A percentile compares a stretch with the other conserved stretches of the same genome.
Conservation (phyloP, 75 land plant species). For the Azolla pinnata region DNA sequence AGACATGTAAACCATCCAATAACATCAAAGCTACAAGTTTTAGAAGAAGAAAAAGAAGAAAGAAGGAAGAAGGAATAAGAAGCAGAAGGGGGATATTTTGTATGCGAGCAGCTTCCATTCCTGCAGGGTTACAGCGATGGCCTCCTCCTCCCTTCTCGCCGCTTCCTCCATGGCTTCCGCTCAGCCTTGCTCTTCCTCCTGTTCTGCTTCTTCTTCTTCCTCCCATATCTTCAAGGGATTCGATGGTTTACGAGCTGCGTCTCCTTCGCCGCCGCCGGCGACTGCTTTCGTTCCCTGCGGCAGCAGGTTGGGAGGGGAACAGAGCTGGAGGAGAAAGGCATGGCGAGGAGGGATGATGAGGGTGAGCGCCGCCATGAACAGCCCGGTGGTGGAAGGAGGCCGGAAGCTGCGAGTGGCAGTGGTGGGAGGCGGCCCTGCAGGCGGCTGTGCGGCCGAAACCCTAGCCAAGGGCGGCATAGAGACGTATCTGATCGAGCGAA, state of each 20-base stretch:
- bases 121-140: too few species aligned
- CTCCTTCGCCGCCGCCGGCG: background rate
- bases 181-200: conserved; percentile 1
- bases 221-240: background rate
- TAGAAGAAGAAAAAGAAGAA: too few species aligned
- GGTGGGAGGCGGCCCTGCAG: conserved; percentile 93
- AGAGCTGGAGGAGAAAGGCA: too few species aligned
- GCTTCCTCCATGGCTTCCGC: too few species aligned
- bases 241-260: background rate
- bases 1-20: too few species aligned
- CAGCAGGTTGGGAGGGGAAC: background rate
- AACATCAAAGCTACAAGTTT: too few species aligned
- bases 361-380: conserved; percentile 24
- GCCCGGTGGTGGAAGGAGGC: conserved; percentile 42
- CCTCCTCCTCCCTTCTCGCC: background rate
- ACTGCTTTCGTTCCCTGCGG: background rate
- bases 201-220: background rate
- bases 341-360: background rate
- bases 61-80: too few species aligned
- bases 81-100: too few species aligned
- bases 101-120: too few species aligned
- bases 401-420: conserved; percentile 82
- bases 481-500: conserved; percentile 82
- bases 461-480: conserved; percentile 78
- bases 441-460: conserved; percentile 83